Evolutionary conservation across 768 basidiomycete species (phyloP), one percentile per base, ranked within the genome.

Genomic region (Gautieria morchelliformis): DNA sequence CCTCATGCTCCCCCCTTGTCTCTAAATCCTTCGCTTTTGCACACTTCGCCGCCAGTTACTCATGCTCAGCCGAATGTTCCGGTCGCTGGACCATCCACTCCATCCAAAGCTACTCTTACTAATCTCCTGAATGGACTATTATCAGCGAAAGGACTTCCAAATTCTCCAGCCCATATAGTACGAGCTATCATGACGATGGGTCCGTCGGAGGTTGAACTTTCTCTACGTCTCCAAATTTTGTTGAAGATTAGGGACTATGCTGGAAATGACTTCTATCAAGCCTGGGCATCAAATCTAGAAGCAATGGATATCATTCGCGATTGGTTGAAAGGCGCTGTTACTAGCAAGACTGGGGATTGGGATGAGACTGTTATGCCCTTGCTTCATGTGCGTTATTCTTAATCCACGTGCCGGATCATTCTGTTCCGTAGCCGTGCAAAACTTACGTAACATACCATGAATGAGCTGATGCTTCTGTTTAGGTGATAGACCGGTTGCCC

Each of bases 401-500:
- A 49, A 37, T 46, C 61, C 32, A 44, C 49, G 54, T 61, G 58
- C 71, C 35, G 42, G 42, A 44, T 27, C 27, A 27, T 27, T 5
- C 3, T 27, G 27, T 27, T 27, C 27, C 27, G 27, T 22, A n/a
- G 42, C 20, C 42, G 42, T 22, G 10, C 17, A 44, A 14, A 44
- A 2, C 17, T 44, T 44, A 44, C 42, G 42, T 44, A 44, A 44
- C 17, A 22, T 44, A 17, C 42, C 42, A n/a, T 4, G 8, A 22
- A 44, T 17, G 20, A n/a, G 15, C 41, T 20, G 32, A 41, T 33
- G 10, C 49, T 19, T 19, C 54, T 40, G 11, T 52, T 53, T 66
- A 89, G 90, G 84, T 93, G 62, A 83, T 91, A 65, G 90, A 92
- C 70, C 84, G 90, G 54, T 71, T 93, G 54, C 90, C 90, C 5